Evolutionary conservation across 805 yeast species (phyloP).

Genomic region (Ogataea thermomethanolica): DNA sequence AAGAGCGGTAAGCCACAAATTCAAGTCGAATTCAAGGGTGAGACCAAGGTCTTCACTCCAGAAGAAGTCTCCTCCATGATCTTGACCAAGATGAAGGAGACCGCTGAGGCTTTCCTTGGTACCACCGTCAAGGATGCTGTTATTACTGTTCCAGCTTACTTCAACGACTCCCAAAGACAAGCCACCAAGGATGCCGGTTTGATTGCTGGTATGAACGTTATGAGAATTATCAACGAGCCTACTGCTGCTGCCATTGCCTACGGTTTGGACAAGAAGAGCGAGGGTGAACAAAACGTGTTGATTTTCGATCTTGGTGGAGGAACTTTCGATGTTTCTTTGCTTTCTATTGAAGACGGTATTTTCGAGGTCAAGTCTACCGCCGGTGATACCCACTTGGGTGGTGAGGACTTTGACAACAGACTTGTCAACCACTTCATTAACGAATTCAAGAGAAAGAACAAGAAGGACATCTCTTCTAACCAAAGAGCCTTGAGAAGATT

Average conservation of each 20-base stretch:
- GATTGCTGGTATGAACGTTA: slow-evolving; percentile 74
- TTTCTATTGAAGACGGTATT: slow-evolving; percentile 93
- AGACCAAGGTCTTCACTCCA: slow-evolving; percentile 66
- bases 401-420: slow-evolving; percentile 98
- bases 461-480: slow-evolving; percentile 83
- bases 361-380: slow-evolving; percentile 97
- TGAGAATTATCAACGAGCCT: slow-evolving; percentile 76
- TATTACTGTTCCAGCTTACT: slow-evolving; percentile 76
- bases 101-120: slow-evolving; percentile 75
- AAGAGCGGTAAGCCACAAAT: slow-evolving; percentile 64
- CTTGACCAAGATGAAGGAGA: slow-evolving; percentile 78
- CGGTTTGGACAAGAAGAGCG: slow-evolving; percentile 72
- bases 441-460: slow-evolving; percentile 90
- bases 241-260: slow-evolving; percentile 99
- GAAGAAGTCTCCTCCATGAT: slow-evolving; percentile 77
- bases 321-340: slow-evolving; percentile 94
- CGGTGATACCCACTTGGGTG: slow-evolving; percentile 99
- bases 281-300: slow-evolving; percentile 87
- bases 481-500: slow-evolving; percentile 97
- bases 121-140: slow-evolving; percentile 71
- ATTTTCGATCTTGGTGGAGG: slow-evolving; percentile 98
- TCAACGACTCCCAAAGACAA: slow-evolving; percentile 78
- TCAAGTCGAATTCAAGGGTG: slow-evolving; percentile 67
- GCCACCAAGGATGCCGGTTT: slow-evolving; percentile 82
- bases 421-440: slow-evolving; percentile 87